A percentile compares a stretch with the other conserved stretches of the same genome.
Conservation (phyloP, 2,329 filamentous ascomycete genomes). For the Aureobasidium melanogenum region DNA sequence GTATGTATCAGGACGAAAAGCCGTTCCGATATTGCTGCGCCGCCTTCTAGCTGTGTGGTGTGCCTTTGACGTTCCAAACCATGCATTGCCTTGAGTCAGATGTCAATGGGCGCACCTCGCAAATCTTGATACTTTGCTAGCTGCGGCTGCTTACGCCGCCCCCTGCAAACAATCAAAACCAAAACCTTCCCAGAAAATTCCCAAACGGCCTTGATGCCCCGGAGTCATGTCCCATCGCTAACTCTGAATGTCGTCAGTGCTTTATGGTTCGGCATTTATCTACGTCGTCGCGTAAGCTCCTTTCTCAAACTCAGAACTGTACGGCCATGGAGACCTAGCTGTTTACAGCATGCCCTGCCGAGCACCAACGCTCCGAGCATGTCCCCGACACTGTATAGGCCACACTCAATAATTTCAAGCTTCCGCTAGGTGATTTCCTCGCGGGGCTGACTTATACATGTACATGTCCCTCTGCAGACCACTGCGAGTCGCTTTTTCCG, state of each 20-base stretch:
- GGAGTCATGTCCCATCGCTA: slow-evolving; percentile 10
- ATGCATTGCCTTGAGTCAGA: background rate
- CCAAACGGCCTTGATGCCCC: background rate
- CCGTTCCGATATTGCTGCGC: background rate
- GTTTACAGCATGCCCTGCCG: slow-evolving; percentile 3
- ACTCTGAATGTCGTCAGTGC: slow-evolving; percentile 10
- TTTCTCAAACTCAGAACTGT: slow-evolving; percentile 6
- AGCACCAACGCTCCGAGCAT: slow-evolving; percentile 7
- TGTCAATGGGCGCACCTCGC: background rate
- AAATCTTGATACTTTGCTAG: background rate
- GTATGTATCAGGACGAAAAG: background rate
- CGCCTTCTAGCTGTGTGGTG: background rate
- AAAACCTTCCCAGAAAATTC: background rate
- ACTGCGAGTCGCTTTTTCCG: background rate
- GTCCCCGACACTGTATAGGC: background rate
- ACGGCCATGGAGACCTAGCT: background rate
- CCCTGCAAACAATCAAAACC: slow-evolving; percentile 5
- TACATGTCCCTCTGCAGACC: background rate
- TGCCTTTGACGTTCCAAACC: background rate
- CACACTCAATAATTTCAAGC: slow-evolving; percentile 4
- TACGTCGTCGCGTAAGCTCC: slow-evolving; percentile 1
- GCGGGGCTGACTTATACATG: slow-evolving; percentile 9
- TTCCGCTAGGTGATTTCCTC: slow-evolving; percentile 1
- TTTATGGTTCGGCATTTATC: slow-evolving; percentile 1
- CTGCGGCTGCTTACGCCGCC: slow-evolving; percentile 1